Evolutionary conservation across 1,284 basidiomycete species (phyloP).

Genomic region (Tylopilus sp.): DNA sequence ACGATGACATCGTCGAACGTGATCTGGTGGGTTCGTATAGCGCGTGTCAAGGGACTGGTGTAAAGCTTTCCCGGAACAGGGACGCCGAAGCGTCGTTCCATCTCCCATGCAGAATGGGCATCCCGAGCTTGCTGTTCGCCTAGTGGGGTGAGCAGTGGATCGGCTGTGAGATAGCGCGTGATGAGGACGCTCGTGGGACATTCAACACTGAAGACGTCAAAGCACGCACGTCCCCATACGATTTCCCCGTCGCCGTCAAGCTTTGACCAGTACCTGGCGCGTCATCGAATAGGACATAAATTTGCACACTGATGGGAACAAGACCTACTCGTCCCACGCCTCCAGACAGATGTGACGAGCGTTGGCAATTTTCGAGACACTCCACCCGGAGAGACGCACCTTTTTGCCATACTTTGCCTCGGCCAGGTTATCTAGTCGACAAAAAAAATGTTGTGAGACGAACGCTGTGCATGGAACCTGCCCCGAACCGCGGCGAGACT

Average conservation of each 20-base stretch:
- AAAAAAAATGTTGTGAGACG: background rate
- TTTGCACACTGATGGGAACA: background rate
- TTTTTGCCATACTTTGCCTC: slow-evolving; percentile 2
- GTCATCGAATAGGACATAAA: background rate
- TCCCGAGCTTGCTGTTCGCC: slow-evolving; percentile 51
- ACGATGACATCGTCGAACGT: slow-evolving; percentile 9
- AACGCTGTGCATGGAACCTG: background rate
- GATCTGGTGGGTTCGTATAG: slow-evolving; percentile 55
- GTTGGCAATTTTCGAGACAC: background rate
- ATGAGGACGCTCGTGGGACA: background rate
- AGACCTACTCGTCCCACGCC: slow-evolving; percentile 9
- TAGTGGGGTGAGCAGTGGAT: slow-evolving; percentile 6
- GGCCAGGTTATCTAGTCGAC: slow-evolving; percentile 9
- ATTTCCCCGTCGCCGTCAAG: slow-evolving; percentile 4
- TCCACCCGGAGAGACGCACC: background rate
- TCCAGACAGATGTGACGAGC: background rate
- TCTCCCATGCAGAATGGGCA: slow-evolving; percentile 54
- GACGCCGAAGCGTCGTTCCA: slow-evolving; percentile 47
- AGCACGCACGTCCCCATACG: slow-evolving; percentile 10
- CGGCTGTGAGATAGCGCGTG: background rate
- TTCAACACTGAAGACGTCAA: background rate
- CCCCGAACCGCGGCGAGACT: background rate
- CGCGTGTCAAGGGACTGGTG: slow-evolving; percentile 68
- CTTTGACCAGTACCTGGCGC: slow-evolving; percentile 9
- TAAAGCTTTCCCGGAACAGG: slow-evolving; percentile 61